These are phyloP conservation scores for Caulochytrium protostelioides DNA, from an alignment of 371 early-diverging fungal genomes.

Conservation along the genomic window DNA sequence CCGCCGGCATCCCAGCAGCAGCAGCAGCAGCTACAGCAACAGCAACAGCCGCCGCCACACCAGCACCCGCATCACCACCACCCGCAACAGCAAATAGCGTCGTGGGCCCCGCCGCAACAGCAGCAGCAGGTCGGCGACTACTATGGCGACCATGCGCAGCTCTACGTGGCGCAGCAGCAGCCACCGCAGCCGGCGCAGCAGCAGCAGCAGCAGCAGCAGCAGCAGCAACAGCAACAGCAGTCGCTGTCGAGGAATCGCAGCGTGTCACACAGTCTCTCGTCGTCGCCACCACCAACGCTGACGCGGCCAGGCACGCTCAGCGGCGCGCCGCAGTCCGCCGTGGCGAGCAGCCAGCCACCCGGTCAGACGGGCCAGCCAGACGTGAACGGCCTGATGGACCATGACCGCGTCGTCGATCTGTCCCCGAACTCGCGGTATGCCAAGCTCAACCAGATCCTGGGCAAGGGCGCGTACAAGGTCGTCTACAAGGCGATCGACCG, in stretches of 20 bases:
- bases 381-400: slow-evolving; percentile 7
- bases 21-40: too few species aligned
- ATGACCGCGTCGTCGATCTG: slow-evolving; percentile 42
- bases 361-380: neutral
- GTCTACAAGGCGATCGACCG: slow-evolving; percentile 33
- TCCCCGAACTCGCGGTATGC: slow-evolving; percentile 49
- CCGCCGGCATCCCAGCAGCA: too few species aligned
- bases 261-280: too few species aligned
- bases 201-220: neutral
- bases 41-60: too few species aligned
- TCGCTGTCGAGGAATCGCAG: too few species aligned
- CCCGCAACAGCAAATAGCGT: too few species aligned
- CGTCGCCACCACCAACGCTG: slow-evolving; percentile 3
- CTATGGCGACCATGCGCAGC: neutral
- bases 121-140: too few species aligned
- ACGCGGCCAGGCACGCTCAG: slow-evolving; percentile 1
- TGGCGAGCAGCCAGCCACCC: neutral
- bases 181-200: neutral
- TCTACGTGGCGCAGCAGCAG: neutral
- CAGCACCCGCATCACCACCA: too few species aligned
- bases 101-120: too few species aligned
- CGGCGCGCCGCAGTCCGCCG: neutral
- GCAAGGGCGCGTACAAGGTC: slow-evolving; percentile 35
- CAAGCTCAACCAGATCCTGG: slow-evolving; percentile 24
- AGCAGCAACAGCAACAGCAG: too few species aligned